Evolutionary conservation across 768 basidiomycete genomes (phyloP).

Genomic region (Calvatia gigantea): DNA sequence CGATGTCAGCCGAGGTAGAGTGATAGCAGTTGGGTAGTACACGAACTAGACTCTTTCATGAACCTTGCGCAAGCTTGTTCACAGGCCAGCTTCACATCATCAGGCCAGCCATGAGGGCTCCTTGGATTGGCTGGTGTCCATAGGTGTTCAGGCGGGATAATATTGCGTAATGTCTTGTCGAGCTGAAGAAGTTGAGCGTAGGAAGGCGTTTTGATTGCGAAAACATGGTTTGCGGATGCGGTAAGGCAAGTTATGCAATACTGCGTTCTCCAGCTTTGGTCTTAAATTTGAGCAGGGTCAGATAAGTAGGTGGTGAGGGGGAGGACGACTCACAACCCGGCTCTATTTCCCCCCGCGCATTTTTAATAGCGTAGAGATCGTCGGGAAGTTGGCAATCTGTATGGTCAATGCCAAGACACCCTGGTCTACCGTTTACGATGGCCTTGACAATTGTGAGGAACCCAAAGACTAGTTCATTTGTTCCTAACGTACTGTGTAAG

Average conservation of each 20-base stretch:
- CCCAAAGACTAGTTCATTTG: not conserved
- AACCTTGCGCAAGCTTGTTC: conserved; percentile 42
- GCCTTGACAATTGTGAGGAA: conserved; percentile 26
- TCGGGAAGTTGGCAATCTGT: conserved; percentile 51
- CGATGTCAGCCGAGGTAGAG: not conserved
- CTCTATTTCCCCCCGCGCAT: conserved; percentile 31
- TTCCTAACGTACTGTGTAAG: conserved; percentile 38
- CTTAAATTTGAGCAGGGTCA: conserved; percentile 19
- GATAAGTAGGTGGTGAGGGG: not conserved
- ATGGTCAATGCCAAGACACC: conserved; percentile 41
- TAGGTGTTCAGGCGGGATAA: conserved; percentile 42
- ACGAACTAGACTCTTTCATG: conserved; percentile 44
- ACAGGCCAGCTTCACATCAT: conserved; percentile 32
- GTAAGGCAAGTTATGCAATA: conserved; percentile 44
- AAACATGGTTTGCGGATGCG: conserved; percentile 38
- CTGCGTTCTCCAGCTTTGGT: conserved; percentile 42
- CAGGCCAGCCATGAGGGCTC: conserved; percentile 34
- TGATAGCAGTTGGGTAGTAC: not conserved
- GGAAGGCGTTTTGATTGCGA: conserved; percentile 31
- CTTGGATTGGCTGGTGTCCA: conserved; percentile 33
- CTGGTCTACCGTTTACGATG: conserved; percentile 48
- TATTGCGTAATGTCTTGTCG: conserved; percentile 49
- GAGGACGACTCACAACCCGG: conserved; percentile 36
- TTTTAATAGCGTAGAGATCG: conserved; percentile 31
- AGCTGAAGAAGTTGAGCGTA: conserved; percentile 45